phyloP scores from a whole-genome alignment of 2,329 filamentous ascomycete species.

The Colletotrichum cuscutae region DNA sequence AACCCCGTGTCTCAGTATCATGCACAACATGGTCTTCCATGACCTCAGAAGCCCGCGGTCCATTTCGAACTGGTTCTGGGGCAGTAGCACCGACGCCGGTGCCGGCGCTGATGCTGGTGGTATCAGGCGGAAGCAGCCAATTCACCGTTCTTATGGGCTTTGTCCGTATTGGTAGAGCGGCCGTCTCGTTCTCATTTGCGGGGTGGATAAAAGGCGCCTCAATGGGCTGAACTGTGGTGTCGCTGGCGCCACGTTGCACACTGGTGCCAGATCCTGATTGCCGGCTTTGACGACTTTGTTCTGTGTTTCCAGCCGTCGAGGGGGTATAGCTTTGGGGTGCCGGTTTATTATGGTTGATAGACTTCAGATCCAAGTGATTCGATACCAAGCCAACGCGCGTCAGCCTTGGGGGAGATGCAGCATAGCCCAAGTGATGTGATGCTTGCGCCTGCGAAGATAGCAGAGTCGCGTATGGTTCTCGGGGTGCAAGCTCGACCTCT shows the following conservation, averaged over 20 bases:
- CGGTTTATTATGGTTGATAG: not conserved
- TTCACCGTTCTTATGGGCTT: conserved; percentile 20
- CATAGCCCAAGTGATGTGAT: not conserved
- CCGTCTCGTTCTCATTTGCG: not conserved
- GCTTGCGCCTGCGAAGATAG: not conserved
- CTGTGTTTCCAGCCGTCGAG: conserved; percentile 26
- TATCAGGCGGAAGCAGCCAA: conserved; percentile 26
- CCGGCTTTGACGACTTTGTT: conserved; percentile 44
- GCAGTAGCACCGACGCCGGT: not conserved
- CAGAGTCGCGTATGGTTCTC: not conserved
- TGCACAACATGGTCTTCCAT: not conserved
- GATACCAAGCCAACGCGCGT: not conserved
- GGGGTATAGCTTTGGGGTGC: conserved; percentile 18
- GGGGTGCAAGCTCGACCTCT: not conserved
- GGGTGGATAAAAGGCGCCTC: conserved; percentile 2
- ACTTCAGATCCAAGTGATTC: not conserved
- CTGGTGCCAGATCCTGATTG: conserved; percentile 38
- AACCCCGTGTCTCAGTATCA: not conserved
- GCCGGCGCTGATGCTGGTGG: not conserved
- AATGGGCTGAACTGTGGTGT: conserved; percentile 40
- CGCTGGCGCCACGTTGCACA: conserved; percentile 37
- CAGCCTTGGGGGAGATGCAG: conserved; percentile 15
- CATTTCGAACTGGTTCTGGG: not conserved
- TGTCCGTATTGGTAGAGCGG: not conserved
- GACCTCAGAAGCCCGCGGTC: not conserved